Conservation (phyloP, 2,329 filamentous ascomycete genomes). For the Hymenoscyphus fructigenus region DNA sequence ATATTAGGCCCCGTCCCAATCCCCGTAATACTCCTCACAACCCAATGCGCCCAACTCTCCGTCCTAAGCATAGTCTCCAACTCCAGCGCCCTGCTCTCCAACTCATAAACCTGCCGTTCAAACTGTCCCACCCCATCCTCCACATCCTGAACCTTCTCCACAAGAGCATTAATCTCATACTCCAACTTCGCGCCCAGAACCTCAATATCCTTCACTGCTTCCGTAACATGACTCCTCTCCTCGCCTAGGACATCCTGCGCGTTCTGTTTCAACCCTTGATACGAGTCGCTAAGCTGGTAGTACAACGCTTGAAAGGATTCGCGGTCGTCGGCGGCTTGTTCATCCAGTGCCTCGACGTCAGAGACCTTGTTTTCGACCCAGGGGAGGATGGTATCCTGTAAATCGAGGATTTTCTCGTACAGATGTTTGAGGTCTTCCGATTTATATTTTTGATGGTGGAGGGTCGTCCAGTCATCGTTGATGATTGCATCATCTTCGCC, state of each 20-base stretch:
- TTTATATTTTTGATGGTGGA: slow-evolving; percentile 40
- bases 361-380: slow-evolving; percentile 62
- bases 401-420: slow-evolving; percentile 50
- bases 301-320: slow-evolving; percentile 67
- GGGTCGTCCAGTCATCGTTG: slow-evolving; percentile 32
- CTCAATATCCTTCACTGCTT: slow-evolving; percentile 76
- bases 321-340: slow-evolving; percentile 60
- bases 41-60: slow-evolving; percentile 37
- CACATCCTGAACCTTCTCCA: slow-evolving; percentile 79
- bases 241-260: slow-evolving; percentile 68
- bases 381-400: slow-evolving; percentile 54
- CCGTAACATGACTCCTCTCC: slow-evolving; percentile 67
- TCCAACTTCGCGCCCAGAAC: slow-evolving; percentile 81
- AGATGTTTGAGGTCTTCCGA: slow-evolving; percentile 57
- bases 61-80: slow-evolving; percentile 47
- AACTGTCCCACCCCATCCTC: slow-evolving; percentile 80
- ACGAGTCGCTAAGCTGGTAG: slow-evolving; percentile 67
- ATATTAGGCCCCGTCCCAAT: slow-evolving; percentile 36
- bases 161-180: slow-evolving; percentile 83
- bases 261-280: slow-evolving; percentile 64
- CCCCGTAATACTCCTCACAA: slow-evolving; percentile 35
- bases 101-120: slow-evolving; percentile 71
- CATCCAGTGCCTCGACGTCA: slow-evolving; percentile 58
- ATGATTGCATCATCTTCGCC: slow-evolving; percentile 40
- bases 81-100: slow-evolving; percentile 63